Conservation (phyloP, 345 rosid species). For the Pugionium dolabratum region DNA sequence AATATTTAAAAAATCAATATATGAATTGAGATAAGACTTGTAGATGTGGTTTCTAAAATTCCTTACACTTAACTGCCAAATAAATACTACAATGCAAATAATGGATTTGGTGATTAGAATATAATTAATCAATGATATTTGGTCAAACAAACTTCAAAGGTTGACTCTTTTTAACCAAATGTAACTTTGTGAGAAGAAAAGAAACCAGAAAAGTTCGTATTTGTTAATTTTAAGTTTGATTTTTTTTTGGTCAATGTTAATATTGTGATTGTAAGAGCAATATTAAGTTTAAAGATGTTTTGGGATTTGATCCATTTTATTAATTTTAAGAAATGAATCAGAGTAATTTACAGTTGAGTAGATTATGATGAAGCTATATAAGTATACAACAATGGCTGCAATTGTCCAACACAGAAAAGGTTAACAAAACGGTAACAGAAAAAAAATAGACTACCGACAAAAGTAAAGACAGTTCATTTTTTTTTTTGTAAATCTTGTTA, state of each 20-base stretch:
- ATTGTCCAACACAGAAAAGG: constrained; percentile 37
- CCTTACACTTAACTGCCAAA: constrained; percentile 11
- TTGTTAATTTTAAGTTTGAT: background rate
- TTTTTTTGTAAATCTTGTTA: background rate
- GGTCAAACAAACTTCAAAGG: constrained; percentile 20
- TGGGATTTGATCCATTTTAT: no score
- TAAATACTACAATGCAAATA: background rate
- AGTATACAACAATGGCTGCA: constrained; percentile 21
- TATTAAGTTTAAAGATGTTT: no score
- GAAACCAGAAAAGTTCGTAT: background rate
- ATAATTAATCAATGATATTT: background rate
- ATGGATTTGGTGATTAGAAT: constrained; percentile 10
- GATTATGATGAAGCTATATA: constrained; percentile 5
- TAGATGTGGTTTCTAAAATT: constrained; percentile 12
- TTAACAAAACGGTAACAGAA: constrained; percentile 32
- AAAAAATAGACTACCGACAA: constrained; percentile 38
- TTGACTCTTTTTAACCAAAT: constrained; percentile 16
- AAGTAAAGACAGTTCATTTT: constrained; percentile 28
- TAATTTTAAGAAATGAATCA: background rate
- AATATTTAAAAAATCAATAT: no score
- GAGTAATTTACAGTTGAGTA: background rate
- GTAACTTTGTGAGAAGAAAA: constrained; percentile 2
- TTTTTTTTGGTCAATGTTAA: background rate
- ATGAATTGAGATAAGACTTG: background rate
- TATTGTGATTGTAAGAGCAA: background rate